Evolutionary conservation across 2,329 filamentous ascomycete genomes (phyloP).

Genomic region (Nakataea oryzae): DNA sequence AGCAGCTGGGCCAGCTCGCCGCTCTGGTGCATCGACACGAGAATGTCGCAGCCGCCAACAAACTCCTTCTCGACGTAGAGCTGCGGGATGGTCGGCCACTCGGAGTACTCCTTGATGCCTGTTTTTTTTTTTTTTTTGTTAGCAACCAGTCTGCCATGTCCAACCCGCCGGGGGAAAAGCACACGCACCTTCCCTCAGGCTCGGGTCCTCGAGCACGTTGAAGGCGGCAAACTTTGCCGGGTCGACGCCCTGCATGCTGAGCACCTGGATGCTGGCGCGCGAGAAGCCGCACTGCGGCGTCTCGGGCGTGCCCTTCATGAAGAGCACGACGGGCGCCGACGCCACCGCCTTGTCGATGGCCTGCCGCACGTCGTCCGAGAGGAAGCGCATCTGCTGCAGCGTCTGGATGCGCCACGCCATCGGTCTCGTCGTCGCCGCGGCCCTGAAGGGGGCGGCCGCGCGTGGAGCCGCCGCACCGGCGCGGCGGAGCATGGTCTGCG

Average conservation of each 20-base stretch:
- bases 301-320: conserved; percentile 86
- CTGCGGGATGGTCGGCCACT: conserved; percentile 98
- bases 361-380: conserved; percentile 68
- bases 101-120: conserved; percentile 99
- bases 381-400: conserved; percentile 44
- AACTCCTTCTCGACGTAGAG: conserved; percentile 95
- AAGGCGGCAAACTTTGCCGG: conserved; percentile 95
- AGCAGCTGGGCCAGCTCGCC: conserved; percentile 86
- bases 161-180: too few species aligned
- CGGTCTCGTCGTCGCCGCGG: not conserved
- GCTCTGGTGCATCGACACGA: conserved; percentile 95
- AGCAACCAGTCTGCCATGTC: conserved; percentile 37
- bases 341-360: conserved; percentile 86
- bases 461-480: not conserved
- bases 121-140: conserved; percentile 7
- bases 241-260: conserved; percentile 90
- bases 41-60: conserved; percentile 92
- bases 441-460: not conserved
- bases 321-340: conserved; percentile 86
- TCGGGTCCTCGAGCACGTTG: conserved; percentile 88
- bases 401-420: not conserved
- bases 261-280: conserved; percentile 84
- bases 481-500: conserved; percentile 1
- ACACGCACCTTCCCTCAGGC: conserved; percentile 54
- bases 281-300: conserved; percentile 83